phyloP scores from a whole-genome alignment of 78 protist species.

The Tieghemostelium lacteum region DNA sequence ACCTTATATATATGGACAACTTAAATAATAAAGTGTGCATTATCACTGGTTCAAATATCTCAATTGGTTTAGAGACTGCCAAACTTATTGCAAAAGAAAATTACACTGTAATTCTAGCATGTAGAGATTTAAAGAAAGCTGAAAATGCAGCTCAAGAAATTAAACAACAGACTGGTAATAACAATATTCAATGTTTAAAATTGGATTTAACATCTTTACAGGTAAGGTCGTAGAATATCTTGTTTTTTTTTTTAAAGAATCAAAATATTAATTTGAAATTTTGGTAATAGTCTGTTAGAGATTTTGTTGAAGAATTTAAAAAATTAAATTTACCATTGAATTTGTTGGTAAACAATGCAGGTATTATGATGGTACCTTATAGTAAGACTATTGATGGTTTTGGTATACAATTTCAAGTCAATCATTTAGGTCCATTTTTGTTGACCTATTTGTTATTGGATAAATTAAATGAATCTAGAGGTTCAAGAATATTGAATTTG shows the following conservation, averaged over 20 bases:
- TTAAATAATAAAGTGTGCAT: neutral
- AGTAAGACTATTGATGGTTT: conserved; percentile 11
- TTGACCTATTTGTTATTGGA: conserved; percentile 38
- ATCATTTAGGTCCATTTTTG: conserved; percentile 59
- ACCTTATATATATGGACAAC: neutral
- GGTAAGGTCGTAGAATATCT: neutral
- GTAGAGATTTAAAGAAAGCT: conserved; percentile 10
- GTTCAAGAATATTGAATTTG: conserved; percentile 21
- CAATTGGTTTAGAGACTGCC: conserved; percentile 36
- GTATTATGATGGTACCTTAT: neutral
- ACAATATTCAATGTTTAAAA: neutral
- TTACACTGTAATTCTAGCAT: neutral
- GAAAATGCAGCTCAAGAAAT: conserved; percentile 4
- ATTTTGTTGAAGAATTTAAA: conserved; percentile 24
- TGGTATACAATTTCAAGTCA: conserved; percentile 21
- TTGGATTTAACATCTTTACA: conserved; percentile 45
- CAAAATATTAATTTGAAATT: neutral
- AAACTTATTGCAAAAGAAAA: conserved; percentile 14
- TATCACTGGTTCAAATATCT: conserved; percentile 22
- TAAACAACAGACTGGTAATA: neutral
- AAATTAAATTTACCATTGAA: conserved; percentile 5
- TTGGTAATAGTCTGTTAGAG: conserved; percentile 30
- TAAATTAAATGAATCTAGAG: neutral
- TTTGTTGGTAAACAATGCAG: conserved; percentile 63
- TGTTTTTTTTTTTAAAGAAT: neutral